Percentiles rank a stretch among this genome's conserved stretches.
Evolutionary conservation across 2,329 filamentous ascomycete genomes (phyloP).

Genomic region (Mycocentrospora acerina): DNA sequence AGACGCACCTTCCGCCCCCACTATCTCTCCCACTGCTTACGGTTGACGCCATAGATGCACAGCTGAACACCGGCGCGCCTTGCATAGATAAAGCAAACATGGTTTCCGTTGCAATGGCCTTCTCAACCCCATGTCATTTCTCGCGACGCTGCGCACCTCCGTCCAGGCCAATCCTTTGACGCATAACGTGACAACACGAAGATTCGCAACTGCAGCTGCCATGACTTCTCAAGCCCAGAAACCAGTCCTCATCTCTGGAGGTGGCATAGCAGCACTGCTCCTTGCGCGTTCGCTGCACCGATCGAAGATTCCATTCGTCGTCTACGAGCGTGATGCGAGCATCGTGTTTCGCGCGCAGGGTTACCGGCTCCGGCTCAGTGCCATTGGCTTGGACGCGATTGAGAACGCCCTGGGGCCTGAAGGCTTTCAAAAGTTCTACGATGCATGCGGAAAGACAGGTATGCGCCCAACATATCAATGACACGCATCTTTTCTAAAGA

Average conservation of each 20-base stretch:
- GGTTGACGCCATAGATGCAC: too few relatives aligned
- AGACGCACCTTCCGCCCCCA: too few relatives aligned
- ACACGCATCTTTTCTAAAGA: too few relatives aligned
- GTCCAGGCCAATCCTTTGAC: too few relatives aligned
- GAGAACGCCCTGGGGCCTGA: slow-evolving; percentile 57
- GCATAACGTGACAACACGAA: too few relatives aligned
- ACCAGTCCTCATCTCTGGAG: slow-evolving; percentile 45
- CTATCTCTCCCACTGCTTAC: too few relatives aligned
- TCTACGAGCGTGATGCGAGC: slow-evolving; percentile 47
- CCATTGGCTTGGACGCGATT: slow-evolving; percentile 61
- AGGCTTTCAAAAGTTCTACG: slow-evolving; percentile 59
- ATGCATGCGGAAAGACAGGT: slow-evolving; percentile 58
- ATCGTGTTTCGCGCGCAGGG: slow-evolving; percentile 62
- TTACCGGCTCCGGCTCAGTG: slow-evolving; percentile 61
- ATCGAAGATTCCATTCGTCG: slow-evolving; percentile 33
- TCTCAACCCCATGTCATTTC: too few relatives aligned
- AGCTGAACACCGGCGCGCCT: too few relatives aligned
- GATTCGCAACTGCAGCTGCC: neutral
- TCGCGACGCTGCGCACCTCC: too few relatives aligned
- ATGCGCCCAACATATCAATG: too few relatives aligned
- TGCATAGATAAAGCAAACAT: too few relatives aligned
- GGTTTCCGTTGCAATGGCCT: too few relatives aligned
- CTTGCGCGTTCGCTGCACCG: slow-evolving; percentile 32
- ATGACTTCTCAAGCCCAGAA: slow-evolving; percentile 28
- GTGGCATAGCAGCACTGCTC: slow-evolving; percentile 34